A percentile compares a stretch with the other conserved stretches of the same genome.
Conservation (phyloP, 371 early-diverging fungal species). For the Rhizopus stolonifer region DNA sequence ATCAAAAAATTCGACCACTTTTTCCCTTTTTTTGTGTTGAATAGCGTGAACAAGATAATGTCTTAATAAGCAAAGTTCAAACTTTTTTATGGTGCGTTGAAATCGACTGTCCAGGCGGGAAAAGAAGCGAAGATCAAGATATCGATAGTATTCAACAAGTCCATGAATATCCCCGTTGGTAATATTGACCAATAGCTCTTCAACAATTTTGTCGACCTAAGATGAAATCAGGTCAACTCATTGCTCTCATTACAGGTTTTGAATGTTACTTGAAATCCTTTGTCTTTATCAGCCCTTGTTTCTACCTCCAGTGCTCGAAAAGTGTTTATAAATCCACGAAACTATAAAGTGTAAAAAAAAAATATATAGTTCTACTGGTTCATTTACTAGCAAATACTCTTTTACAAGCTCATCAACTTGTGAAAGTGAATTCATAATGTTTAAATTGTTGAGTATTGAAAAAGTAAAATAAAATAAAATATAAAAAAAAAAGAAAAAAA, state of each 20-base stretch:
- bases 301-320: slow-evolving; percentile 66
- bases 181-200: slow-evolving; percentile 56
- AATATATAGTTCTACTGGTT: too few species aligned
- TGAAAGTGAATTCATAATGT: slow-evolving; percentile 58
- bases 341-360: too few species aligned
- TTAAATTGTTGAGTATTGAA: slow-evolving; percentile 1
- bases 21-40: slow-evolving; percentile 59
- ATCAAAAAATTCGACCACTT: slow-evolving; percentile 65
- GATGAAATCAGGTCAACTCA: background rate
- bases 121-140: slow-evolving; percentile 67
- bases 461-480: background rate
- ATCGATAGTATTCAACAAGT: slow-evolving; percentile 65
- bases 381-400: slow-evolving; percentile 64
- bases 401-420: slow-evolving; percentile 72
- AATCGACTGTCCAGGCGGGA: slow-evolving; percentile 66
- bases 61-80: slow-evolving; percentile 61
- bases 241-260: background rate
- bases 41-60: slow-evolving; percentile 66
- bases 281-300: slow-evolving; percentile 59
- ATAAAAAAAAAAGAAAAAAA: background rate
- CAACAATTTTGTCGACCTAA: slow-evolving; percentile 68
- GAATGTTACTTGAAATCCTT: slow-evolving; percentile 57
- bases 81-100: slow-evolving; percentile 61
- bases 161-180: slow-evolving; percentile 55
- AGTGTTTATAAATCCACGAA: slow-evolving; percentile 64